Evolutionary conservation across 306 rosid species (phyloP).

Genomic region (Casuarina cunninghamiana): DNA sequence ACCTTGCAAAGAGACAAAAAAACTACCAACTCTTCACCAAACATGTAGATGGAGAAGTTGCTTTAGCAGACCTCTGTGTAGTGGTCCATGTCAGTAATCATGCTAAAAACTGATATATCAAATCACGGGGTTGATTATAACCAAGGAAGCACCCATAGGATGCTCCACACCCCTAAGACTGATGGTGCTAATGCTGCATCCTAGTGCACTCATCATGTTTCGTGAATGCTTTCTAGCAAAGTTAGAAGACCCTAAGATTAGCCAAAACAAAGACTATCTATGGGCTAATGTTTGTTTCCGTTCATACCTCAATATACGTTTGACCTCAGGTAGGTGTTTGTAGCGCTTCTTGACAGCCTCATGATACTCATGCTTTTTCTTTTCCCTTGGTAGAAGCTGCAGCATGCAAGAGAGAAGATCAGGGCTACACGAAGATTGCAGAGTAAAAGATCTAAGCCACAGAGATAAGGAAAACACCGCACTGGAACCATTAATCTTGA

Average conservation of each 20-base stretch:
- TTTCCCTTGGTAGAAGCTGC: conserved; percentile 92
- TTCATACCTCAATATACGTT: conserved; percentile 70
- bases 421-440: not conserved
- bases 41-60: not conserved
- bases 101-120: not conserved
- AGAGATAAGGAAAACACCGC: not conserved
- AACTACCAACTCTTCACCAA: not conserved
- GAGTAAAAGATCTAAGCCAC: not conserved
- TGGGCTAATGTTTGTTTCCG: conserved; percentile 8
- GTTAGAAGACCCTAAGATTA: not conserved
- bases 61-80: not conserved
- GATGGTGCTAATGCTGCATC: not conserved
- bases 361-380: conserved; percentile 70
- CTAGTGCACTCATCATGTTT: not conserved
- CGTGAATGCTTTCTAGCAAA: not conserved
- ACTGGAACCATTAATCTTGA: not conserved
- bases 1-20: not conserved
- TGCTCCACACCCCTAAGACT: not conserved
- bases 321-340: conserved; percentile 82
- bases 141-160: not conserved
- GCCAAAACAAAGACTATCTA: not conserved
- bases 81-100: not conserved
- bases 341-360: conserved; percentile 86
- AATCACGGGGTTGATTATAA: not conserved
- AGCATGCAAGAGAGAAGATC: conserved; percentile 16